Evolutionary conservation across 306 rosid genomes (phyloP), one percentile per base, ranked within the genome.

Genomic region (Hylodesmum podocarpum): DNA sequence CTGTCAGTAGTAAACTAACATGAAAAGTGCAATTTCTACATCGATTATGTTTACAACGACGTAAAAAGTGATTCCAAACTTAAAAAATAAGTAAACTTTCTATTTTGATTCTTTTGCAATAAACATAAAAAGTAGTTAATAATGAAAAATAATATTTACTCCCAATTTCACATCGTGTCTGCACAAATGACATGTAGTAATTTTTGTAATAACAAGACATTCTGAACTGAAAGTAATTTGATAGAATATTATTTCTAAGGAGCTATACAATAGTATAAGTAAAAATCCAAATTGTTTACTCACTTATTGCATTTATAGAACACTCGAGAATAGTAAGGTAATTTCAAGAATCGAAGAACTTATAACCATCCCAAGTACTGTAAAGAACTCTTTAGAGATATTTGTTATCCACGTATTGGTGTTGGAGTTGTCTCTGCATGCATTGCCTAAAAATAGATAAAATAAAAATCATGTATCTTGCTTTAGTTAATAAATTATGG

Each of bases 361-460:
- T 86, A 95, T 97, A 46, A 95, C 91, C 88, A 95, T 90, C 82
- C 99, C 97, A 77, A 95, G 85, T 34, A 95, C 99, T 70, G 92
- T 92, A 72, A 95, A 95, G 86, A 90, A 92, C 78, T 95, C 99
- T 78, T 95, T 66, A 95, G 89, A 72, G 99, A 92, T 78, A 95
- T 84, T 51, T 92, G 70, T 72, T 1, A 91, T 58, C 99, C 99
- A 18, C 97, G 97, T 59, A 95, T 92, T 47, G 85, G 70, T 21
- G 78, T 64, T 66, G 99, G 99, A 84, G 93, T 87, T 57, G 99
- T 95, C 90, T 95, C 99, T 24, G 99, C 96, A 83, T 95, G 99
- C 99, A 95, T 95, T 39, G 99, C 93, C 99, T 95, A 74, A 50
- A n/a, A 62, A 78, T 70, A 63, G 51, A 88, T 57, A 37, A 83